A percentile compares a stretch with the other conserved stretches of the same genome.
Evolutionary conservation across 2,329 filamentous ascomycete genomes (phyloP).

Genomic region (Penicillium sp.): DNA sequence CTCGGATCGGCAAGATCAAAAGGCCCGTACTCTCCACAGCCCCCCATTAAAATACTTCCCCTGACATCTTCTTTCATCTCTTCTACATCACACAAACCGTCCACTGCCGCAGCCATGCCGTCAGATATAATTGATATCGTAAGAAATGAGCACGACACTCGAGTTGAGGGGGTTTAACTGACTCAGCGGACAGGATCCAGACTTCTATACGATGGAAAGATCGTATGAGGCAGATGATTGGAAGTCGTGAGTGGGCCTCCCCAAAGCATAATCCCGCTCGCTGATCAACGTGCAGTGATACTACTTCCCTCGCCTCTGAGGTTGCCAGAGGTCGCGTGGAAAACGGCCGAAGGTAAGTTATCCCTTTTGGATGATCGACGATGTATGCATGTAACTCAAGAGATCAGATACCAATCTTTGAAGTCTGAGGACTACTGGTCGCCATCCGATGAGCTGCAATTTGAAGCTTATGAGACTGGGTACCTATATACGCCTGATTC

Average conservation of each 20-base stretch:
- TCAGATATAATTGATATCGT: neutral
- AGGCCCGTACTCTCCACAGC: neutral
- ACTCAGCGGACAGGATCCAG: conserved; percentile 2
- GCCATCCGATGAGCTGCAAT: conserved; percentile 15
- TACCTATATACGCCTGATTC: neutral
- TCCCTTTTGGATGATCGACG: neutral
- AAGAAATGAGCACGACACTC: neutral
- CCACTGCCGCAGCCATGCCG: neutral
- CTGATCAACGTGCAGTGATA: conserved; percentile 5
- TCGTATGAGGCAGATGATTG: conserved; percentile 3
- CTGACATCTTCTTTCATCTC: neutral
- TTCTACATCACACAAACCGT: neutral
- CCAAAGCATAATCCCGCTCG: neutral
- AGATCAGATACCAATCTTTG: conserved; percentile 13
- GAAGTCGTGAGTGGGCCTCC: conserved; percentile 6
- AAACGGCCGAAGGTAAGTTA: conserved; percentile 13
- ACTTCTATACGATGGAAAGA: conserved; percentile 4
- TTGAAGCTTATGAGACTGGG: conserved; percentile 20
- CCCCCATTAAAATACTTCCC: neutral
- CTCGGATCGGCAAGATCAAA: neutral
- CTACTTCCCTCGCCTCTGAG: conserved; percentile 11
- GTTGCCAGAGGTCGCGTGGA: conserved; percentile 11
- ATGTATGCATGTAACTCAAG: no score
- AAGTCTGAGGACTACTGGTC: conserved; percentile 16
- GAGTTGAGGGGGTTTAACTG: neutral